Base-by-base conservation (phyloP, 768 basidiomycete genomes). In the Russula olivacea region DNA sequence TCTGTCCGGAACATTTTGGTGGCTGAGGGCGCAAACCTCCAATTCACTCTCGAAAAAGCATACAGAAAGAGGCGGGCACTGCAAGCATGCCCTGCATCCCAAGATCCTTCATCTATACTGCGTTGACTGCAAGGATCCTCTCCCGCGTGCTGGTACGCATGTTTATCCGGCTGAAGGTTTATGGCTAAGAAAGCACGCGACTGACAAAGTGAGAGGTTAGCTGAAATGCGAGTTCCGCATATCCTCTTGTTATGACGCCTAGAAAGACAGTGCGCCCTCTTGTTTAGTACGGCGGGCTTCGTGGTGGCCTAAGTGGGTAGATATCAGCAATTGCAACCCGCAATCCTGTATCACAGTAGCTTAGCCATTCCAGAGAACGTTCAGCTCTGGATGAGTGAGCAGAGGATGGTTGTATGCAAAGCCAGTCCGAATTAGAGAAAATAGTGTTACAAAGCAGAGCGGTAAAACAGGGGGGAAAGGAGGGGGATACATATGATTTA, bases 381-480 rank as follows among this genome's bases (percentile, higher is more conserved):
- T 38, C 17, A 34, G 48, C 28, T 32, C 36, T 58, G n/a, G 30
- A 53, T 47, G 41, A 12, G 34, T 32, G 45, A 38, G 41, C 34
- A 17, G 43, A 28, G 14, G 36, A 11, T 10, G 25, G 19, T 9
- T 63, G 21, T 54, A 45, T 34, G 52, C 32, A 49, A 25, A 30
- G 14, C 8, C 25, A 6, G 23, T 9, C 41, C 19, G n/a, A 2
- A 36, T 30, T 17, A 30, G 17, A 36, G 43, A 34, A 19, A 12
- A n/a, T 63, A 34, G 43, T 49, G 57, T 54, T 63, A 63, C 52
- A 63, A 1, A 59, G 52, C 45, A 30, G 50, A 47, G 19, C 6
- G 17, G 19, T 32, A 43, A 21, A 53, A 34, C 43, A 48, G 38
- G 14, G 19, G 6, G 10, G n/a, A 23, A 7, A 25, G 9, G 15